Conservation (phyloP, 345 rosid genomes). For the Aquilaria sinensis region DNA sequence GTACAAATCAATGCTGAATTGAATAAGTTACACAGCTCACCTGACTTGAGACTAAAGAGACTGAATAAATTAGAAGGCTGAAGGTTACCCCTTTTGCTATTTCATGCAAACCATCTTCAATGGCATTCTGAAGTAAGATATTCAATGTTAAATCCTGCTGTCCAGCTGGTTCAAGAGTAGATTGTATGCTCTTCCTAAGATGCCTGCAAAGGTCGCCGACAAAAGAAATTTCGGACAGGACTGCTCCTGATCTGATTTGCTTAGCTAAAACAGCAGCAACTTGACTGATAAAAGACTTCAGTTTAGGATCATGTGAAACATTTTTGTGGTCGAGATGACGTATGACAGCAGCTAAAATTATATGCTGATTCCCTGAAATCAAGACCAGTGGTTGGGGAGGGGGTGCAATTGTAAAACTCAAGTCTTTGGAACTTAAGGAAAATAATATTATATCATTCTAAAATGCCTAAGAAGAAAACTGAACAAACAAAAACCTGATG, state of each 20-base stretch:
- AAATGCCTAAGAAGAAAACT: constrained; percentile 1
- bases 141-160: constrained; percentile 62
- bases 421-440: neutral
- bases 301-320: constrained; percentile 66
- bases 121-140: constrained; percentile 69
- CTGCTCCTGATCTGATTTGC: constrained; percentile 61
- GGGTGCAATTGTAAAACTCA: neutral
- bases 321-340: constrained; percentile 93
- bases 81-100: constrained; percentile 73
- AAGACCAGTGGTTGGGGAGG: constrained; percentile 11
- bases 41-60: neutral
- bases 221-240: constrained; percentile 65
- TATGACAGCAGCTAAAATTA: constrained; percentile 65
- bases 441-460: neutral
- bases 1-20: constrained; percentile 5
- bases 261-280: constrained; percentile 72
- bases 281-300: constrained; percentile 61
- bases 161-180: constrained; percentile 56
- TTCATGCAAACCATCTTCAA: constrained; percentile 90
- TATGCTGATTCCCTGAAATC: constrained; percentile 63
- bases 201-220: constrained; percentile 93
- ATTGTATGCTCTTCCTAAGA: constrained; percentile 86
- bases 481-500: constrained; percentile 37
- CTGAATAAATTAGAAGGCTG: constrained; percentile 7
- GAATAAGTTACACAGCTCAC: constrained; percentile 7